Evolutionary conservation across 495 filamentous ascomycete genomes (phyloP).

Genomic region (Xylaria intraflava): DNA sequence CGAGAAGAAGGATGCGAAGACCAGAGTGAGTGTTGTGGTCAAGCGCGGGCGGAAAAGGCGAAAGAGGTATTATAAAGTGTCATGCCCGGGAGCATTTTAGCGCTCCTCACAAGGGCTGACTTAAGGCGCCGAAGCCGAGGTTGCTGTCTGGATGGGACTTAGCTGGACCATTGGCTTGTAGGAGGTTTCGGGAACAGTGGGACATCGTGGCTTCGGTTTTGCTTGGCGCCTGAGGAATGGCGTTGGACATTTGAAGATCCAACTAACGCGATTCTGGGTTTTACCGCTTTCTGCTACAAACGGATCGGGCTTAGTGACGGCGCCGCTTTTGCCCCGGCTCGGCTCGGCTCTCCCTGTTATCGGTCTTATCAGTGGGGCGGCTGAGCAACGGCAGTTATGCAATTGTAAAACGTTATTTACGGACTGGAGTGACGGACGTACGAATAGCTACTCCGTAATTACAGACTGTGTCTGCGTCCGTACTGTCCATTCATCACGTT

Average conservation of each 20-base stretch:
- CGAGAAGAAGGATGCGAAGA: no score
- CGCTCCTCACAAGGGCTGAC: neutral
- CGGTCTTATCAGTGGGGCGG: no score
- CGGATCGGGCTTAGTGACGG: no score
- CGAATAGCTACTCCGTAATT: no score
- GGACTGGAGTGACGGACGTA: no score
- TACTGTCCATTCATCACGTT: no score
- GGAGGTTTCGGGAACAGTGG: neutral
- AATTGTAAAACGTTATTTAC: no score
- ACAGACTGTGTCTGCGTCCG: no score
- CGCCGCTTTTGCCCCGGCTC: no score
- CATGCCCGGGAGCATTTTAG: conserved; percentile 1
- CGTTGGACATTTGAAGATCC: neutral
- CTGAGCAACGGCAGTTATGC: no score
- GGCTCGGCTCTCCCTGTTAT: no score
- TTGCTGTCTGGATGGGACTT: conserved; percentile 3
- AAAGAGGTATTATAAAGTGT: neutral
- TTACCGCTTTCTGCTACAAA: no score
- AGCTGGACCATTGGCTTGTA: neutral
- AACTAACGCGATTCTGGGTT: neutral
- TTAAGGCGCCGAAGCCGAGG: conserved; percentile 9
- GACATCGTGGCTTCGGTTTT: conserved; percentile 3
- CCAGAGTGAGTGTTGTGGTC: neutral
- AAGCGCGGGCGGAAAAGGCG: neutral
- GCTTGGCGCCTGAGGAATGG: neutral